phyloP scores from a whole-genome alignment of 345 rosid genomes.

The Acer yangbiense region DNA sequence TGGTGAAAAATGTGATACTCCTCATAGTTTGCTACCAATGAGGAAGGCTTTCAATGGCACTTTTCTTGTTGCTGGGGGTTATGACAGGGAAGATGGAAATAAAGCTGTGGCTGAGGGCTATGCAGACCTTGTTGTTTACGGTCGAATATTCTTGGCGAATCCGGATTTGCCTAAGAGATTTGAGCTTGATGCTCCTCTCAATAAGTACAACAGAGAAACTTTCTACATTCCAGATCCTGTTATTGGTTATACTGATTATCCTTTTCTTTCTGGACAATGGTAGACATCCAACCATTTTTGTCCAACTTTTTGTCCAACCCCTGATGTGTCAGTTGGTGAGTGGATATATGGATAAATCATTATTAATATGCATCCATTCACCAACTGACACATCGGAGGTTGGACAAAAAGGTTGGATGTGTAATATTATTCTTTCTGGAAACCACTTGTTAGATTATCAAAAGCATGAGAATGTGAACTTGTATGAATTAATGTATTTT shows the following conservation, averaged over 20 bases:
- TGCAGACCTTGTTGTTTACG: constrained; percentile 65
- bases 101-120: constrained; percentile 44
- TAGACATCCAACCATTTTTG: too few relatives aligned
- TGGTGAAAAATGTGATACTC: constrained; percentile 26
- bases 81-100: constrained; percentile 51
- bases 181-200: constrained; percentile 54
- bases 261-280: too few relatives aligned
- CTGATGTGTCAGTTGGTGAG: too few relatives aligned
- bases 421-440: too few relatives aligned
- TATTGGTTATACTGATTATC: constrained; percentile 74
- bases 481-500: too few relatives aligned
- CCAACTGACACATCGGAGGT: too few relatives aligned
- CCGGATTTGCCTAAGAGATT: constrained; percentile 78
- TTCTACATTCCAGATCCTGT: constrained; percentile 55
- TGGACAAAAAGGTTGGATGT: too few relatives aligned
- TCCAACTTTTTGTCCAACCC: too few relatives aligned
- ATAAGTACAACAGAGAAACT: constrained; percentile 51
- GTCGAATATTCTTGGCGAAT: constrained; percentile 65
- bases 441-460: not conserved
- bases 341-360: too few relatives aligned
- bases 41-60: constrained; percentile 66
- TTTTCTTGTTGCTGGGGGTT: constrained; percentile 67
- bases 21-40: constrained; percentile 53
- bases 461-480: too few relatives aligned
- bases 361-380: too few relatives aligned